Percentiles rank a stretch among this genome's conserved stretches.
Evolutionary conservation across 805 yeast species (phyloP).

Genomic region (Candida chauliodis): DNA sequence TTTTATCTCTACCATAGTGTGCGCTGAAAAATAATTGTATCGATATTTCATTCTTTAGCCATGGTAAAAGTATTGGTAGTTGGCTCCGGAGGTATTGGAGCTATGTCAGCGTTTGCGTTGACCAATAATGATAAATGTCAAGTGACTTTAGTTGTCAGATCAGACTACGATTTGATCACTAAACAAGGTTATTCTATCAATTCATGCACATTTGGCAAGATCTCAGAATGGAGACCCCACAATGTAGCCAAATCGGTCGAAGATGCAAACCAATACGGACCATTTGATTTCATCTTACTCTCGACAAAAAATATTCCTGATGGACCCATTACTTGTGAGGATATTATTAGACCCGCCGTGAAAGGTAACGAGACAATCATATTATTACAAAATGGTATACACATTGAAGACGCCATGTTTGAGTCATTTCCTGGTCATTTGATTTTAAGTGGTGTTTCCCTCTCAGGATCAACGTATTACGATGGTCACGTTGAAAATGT

Average conservation of each 20-base stretch:
- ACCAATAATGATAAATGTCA: slow-evolving; percentile 42
- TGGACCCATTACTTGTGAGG: slow-evolving; percentile 36
- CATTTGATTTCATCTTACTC: slow-evolving; percentile 36
- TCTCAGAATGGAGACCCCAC: slow-evolving; percentile 28
- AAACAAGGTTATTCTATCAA: slow-evolving; percentile 29
- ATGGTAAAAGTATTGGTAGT: slow-evolving; percentile 49
- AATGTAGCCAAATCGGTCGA: slow-evolving; percentile 24
- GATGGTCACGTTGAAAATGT: slow-evolving; percentile 18
- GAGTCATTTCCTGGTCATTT: slow-evolving; percentile 29
- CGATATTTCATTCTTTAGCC: too few species aligned
- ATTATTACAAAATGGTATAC: slow-evolving; percentile 40
- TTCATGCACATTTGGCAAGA: slow-evolving; percentile 31
- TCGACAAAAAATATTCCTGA: slow-evolving; percentile 38
- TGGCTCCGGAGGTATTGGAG: slow-evolving; percentile 88
- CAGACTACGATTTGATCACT: slow-evolving; percentile 29
- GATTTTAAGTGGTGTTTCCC: slow-evolving; percentile 33
- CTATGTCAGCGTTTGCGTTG: slow-evolving; percentile 67
- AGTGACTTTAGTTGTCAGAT: slow-evolving; percentile 35
- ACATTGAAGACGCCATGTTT: slow-evolving; percentile 31
- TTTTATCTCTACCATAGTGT: too few species aligned
- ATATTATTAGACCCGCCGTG: slow-evolving; percentile 36
- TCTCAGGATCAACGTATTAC: slow-evolving; percentile 32
- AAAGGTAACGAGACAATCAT: slow-evolving; percentile 25
- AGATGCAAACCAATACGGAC: slow-evolving; percentile 25
- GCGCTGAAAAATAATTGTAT: too few species aligned